These are phyloP conservation scores for Leccinellum rugosiceps DNA, from an alignment of 768 basidiomycete species.

Conservation along the genomic window DNA sequence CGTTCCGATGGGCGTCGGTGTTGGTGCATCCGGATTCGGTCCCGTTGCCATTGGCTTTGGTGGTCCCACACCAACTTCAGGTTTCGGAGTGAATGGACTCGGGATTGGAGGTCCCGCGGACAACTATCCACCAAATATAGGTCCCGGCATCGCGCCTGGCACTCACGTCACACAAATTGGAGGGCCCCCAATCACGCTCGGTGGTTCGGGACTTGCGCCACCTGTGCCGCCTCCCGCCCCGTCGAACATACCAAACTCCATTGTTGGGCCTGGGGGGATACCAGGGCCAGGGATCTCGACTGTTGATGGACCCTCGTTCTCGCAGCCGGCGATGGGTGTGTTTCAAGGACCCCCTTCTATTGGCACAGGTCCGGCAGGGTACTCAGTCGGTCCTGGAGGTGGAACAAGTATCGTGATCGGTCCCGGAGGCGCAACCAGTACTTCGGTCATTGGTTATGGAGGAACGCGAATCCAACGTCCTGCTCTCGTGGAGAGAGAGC, in stretches of 20 bases:
- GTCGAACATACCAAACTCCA: constrained; percentile 1
- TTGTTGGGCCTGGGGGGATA: constrained; percentile 4
- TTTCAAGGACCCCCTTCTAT: constrained; percentile 25
- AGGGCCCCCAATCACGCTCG: constrained; percentile 2
- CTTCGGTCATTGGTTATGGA: constrained; percentile 14
- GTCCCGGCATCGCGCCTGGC: constrained; percentile 10
- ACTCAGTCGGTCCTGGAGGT: constrained; percentile 19
- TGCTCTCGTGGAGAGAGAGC: constrained; percentile 33
- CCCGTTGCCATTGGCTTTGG: constrained; percentile 17
- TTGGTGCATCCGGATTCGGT: constrained; percentile 18
- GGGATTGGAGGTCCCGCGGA: constrained; percentile 18
- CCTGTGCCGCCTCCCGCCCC: constrained; percentile 4
- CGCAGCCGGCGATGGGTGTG: constrained; percentile 28
- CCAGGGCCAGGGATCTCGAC: constrained; percentile 13
- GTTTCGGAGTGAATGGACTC: constrained; percentile 23
- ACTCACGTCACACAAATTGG: constrained; percentile 9
- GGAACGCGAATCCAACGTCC: constrained; percentile 24
- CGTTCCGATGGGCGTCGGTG: constrained; percentile 16
- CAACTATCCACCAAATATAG: constrained; percentile 13
- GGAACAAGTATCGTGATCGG: constrained; percentile 26
- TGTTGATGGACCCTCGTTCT: constrained; percentile 16
- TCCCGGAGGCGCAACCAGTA: constrained; percentile 22
- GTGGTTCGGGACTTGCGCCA: constrained; percentile 10
- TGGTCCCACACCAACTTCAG: constrained; percentile 11
- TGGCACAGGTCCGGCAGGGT: constrained; percentile 16